A percentile compares a stretch with the other conserved stretches of the same genome.
These are phyloP conservation scores for Tetragonia tetragonoides DNA, from an alignment of 148 eudicot genomes.

Conservation along the genomic window DNA sequence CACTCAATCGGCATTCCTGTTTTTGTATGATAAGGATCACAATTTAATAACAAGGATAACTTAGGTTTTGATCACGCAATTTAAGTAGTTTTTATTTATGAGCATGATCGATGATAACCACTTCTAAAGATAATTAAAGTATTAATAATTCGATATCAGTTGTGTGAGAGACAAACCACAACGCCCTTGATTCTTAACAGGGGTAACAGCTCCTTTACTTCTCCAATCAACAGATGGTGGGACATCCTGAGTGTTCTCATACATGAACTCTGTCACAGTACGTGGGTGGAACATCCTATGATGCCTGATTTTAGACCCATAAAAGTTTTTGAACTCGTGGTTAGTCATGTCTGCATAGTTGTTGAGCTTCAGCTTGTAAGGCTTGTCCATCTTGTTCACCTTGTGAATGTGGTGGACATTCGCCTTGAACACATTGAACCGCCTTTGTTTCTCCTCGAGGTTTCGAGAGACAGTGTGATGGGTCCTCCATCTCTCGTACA, in stretches of 20 bases:
- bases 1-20: too few relatives aligned
- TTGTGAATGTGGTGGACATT: constrained; percentile 45
- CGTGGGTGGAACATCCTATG: constrained; percentile 41
- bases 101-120: too few relatives aligned
- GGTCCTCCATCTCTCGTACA: constrained; percentile 58
- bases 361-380: constrained; percentile 51
- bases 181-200: constrained; percentile 58
- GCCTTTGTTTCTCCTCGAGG: constrained; percentile 37
- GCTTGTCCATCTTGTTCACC: constrained; percentile 51
- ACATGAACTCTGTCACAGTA: constrained; percentile 41
- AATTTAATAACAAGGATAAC: too few relatives aligned
- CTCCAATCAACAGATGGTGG: constrained; percentile 71
- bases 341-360: constrained; percentile 53
- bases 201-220: constrained; percentile 60
- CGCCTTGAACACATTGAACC: constrained; percentile 59
- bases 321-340: constrained; percentile 44
- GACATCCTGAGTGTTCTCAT: constrained; percentile 36
- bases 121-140: neutral
- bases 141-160: neutral
- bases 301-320: constrained; percentile 53
- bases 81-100: too few relatives aligned
- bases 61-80: too few relatives aligned
- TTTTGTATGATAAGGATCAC: too few relatives aligned
- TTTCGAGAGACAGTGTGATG: constrained; percentile 43
- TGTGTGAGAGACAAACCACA: constrained; percentile 44